Conservation (phyloP, 371 early-diverging fungal genomes). For the Circinella minor region DNA sequence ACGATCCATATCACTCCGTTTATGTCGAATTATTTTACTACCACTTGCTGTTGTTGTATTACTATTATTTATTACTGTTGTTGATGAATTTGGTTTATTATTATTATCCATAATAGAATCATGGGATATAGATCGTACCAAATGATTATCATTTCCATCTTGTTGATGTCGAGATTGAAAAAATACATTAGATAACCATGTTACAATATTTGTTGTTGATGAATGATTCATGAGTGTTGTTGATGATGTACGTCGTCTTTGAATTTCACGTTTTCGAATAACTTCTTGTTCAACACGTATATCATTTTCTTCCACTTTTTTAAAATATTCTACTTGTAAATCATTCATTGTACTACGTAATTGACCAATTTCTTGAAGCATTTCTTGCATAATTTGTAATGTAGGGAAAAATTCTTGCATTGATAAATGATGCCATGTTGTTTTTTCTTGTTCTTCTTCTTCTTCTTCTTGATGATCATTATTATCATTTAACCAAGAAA, state of each 20-base stretch:
- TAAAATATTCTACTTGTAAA: slow-evolving; percentile 70
- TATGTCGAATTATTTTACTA: slow-evolving; percentile 5
- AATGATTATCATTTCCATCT: not conserved
- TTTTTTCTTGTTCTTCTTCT: no score
- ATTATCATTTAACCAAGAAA: slow-evolving; percentile 55
- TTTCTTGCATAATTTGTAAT: slow-evolving; percentile 60
- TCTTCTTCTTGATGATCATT: slow-evolving; percentile 12
- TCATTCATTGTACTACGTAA: slow-evolving; percentile 73
- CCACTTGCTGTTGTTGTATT: not conserved
- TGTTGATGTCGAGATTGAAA: slow-evolving; percentile 12
- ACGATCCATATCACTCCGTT: slow-evolving; percentile 17
- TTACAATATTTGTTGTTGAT: slow-evolving; percentile 16
- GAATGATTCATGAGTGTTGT: not conserved
- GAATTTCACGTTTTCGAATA: slow-evolving; percentile 29
- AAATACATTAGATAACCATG: slow-evolving; percentile 41
- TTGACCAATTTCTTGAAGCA: slow-evolving; percentile 67
- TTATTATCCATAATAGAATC: slow-evolving; percentile 8
- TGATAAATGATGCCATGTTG: slow-evolving; percentile 25
- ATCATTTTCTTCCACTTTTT: slow-evolving; percentile 64
- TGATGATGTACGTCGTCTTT: not conserved
- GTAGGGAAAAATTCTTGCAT: slow-evolving; percentile 62
- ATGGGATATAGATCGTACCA: slow-evolving; percentile 6
- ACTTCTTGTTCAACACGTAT: slow-evolving; percentile 58
- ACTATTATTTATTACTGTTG: no score
- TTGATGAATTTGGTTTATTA: not conserved